phyloP scores from a whole-genome alignment of 495 filamentous ascomycete species.

The Neurospora sublineolata region DNA sequence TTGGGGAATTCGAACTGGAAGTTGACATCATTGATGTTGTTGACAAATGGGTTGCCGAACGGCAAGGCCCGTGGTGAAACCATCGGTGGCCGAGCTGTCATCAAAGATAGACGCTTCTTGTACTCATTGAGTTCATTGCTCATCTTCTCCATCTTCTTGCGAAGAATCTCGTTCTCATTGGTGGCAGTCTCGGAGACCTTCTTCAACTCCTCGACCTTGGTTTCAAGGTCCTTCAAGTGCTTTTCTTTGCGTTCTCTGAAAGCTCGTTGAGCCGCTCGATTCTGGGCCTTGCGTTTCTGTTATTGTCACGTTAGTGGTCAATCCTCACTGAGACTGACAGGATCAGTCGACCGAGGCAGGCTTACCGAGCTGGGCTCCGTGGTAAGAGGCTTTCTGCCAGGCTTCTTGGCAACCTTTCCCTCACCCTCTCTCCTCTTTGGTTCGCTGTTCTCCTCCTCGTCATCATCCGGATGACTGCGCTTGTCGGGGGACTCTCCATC shows the following conservation, averaged over 20 bases:
- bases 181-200: constrained; percentile 72
- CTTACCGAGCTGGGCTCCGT: constrained; percentile 92
- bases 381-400: constrained; percentile 88
- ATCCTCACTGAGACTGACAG: neutral
- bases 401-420: constrained; percentile 76
- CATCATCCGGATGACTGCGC: constrained; percentile 66
- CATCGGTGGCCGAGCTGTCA: constrained; percentile 24
- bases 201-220: constrained; percentile 85
- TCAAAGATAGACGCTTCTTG: constrained; percentile 65
- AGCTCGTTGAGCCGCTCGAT: constrained; percentile 88
- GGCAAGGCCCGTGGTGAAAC: constrained; percentile 11
- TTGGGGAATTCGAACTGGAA: constrained; percentile 90
- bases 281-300: constrained; percentile 97
- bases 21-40: constrained; percentile 56
- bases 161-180: constrained; percentile 75
- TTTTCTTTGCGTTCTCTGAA: constrained; percentile 98
- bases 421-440: constrained; percentile 74
- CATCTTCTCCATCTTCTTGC: constrained; percentile 77
- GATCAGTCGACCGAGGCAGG: constrained; percentile 8
- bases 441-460: constrained; percentile 46
- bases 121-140: constrained; percentile 81
- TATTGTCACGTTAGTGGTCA: constrained; percentile 30
- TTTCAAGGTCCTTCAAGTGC: constrained; percentile 90
- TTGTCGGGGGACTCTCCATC: constrained; percentile 69
- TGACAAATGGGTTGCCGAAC: constrained; percentile 39